Base-by-base conservation (phyloP, 768 basidiomycete species). In the Phlegmacium glaucopus region DNA sequence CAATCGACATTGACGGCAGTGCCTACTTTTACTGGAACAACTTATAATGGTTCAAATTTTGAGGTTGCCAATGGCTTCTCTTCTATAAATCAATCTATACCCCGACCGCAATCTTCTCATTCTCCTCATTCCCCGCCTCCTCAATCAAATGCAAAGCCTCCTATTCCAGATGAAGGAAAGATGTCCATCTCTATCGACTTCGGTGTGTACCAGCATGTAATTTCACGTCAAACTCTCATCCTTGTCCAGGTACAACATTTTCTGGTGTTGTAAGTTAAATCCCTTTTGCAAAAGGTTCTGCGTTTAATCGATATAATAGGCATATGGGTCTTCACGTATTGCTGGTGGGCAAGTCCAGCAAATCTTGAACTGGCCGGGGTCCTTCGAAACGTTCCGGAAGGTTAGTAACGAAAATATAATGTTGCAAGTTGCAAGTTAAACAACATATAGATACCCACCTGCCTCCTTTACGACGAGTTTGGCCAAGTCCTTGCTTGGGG, bases 251-350 rank as follows among this genome's bases (percentile, higher is more conserved):
- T 65, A 91, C 90, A 2, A 92, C 88, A 4, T 91, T 90, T 67
- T 90, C 89, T 18, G 90, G 90, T 50, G 85, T 92, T 49, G 89
- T 90, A 63, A 67, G 87, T 78, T 44, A 5, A 11, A 30, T 48
- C 52, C 12, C 29, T 27, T 38, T 18, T 39, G 44, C 45, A 29
- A 12, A 4, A 10, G 12, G 48, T 29, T 22, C 22, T 22, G 22
- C n/a, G 30, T 29, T n/a, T 18, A 39, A 47, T 53, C 51, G 48
- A 55, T 44, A 17, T 39, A 37, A 39, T 35, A 90, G 88, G 88
- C 91, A 1, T 94, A 89, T 58, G 90, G 87, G 6, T 92, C 90
- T 7, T 86, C 90, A 9, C 83, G 91, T 52, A 87, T 92, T 48
- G 80, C 86, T 9, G 78, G 77, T 0, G 92, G 92, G 12, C 75